Evolutionary conservation across 805 yeast genomes (phyloP).

Genomic region (Starmerella bombi): DNA sequence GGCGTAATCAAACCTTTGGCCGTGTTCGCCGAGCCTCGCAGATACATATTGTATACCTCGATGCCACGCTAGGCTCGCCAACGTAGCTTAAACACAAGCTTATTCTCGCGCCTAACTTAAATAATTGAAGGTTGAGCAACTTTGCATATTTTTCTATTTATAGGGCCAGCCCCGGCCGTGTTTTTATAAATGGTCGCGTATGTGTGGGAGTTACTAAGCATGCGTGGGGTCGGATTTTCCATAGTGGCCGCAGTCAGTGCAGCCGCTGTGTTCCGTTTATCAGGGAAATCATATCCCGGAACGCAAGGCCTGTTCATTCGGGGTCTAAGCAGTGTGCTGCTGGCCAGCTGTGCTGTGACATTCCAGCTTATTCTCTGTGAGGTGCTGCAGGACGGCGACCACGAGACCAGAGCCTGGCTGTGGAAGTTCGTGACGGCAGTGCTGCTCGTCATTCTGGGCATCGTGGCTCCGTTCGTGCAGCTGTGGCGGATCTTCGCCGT

Average conservation of each 20-base stretch:
- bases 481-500: slow-evolving; percentile 10
- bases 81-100: too few relatives aligned
- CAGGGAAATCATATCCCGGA: slow-evolving; percentile 4
- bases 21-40: too few relatives aligned
- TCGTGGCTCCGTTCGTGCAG: slow-evolving; percentile 18
- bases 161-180: too few relatives aligned
- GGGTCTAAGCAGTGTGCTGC: slow-evolving; percentile 1
- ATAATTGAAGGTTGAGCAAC: too few relatives aligned
- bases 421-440: slow-evolving; percentile 22
- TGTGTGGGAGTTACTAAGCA: not conserved
- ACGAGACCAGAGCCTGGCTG: slow-evolving; percentile 13
- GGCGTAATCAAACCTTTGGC: too few relatives aligned
- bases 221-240: not conserved
- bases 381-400: slow-evolving; percentile 21
- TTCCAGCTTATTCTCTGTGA: slow-evolving; percentile 31
- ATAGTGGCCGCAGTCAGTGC: not conserved
- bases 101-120: too few relatives aligned
- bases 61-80: too few relatives aligned
- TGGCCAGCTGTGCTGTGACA: slow-evolving; percentile 17
- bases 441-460: slow-evolving; percentile 16
- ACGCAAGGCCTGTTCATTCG: slow-evolving; percentile 1
- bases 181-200: too few relatives aligned
- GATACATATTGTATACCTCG: too few relatives aligned
- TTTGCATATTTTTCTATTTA: too few relatives aligned
- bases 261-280: slow-evolving; percentile 1